Evolutionary conservation across 140 eudicot genomes (phyloP).

Genomic region (Bidens hawaiensis): DNA sequence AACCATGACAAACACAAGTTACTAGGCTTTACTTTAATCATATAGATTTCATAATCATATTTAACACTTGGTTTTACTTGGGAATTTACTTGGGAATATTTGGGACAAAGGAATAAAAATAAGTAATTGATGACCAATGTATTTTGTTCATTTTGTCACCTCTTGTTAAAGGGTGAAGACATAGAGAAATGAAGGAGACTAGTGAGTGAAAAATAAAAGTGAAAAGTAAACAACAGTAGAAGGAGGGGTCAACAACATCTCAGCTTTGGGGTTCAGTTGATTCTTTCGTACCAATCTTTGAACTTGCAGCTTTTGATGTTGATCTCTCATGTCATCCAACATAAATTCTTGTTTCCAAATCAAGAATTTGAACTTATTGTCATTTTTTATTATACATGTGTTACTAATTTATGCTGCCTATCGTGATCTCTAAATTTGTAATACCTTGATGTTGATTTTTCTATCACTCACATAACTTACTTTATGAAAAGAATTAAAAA

Average conservation of each 20-base stretch:
- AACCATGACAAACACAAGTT: too few relatives aligned
- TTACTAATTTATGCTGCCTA: too few relatives aligned
- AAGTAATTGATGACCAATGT: not conserved
- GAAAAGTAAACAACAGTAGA: slow-evolving; percentile 4
- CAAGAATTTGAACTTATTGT: not conserved
- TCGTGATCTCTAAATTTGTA: too few relatives aligned
- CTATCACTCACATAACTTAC: not conserved
- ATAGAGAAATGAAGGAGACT: slow-evolving; percentile 17
- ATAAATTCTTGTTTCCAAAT: not conserved
- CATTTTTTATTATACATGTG: too few relatives aligned
- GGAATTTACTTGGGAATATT: not conserved
- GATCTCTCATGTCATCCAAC: slow-evolving; percentile 17
- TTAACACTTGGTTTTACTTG: too few relatives aligned
- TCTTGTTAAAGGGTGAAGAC: slow-evolving; percentile 7
- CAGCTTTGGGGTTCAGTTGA: slow-evolving; percentile 13
- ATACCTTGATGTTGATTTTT: not conserved
- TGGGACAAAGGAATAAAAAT: not conserved
- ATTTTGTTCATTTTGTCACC: slow-evolving; percentile 1
- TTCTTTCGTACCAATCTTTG: slow-evolving; percentile 24
- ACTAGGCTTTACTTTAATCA: too few relatives aligned
- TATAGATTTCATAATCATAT: too few relatives aligned
- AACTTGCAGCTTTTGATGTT: slow-evolving; percentile 36
- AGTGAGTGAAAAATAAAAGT: slow-evolving; percentile 14
- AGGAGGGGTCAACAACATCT: slow-evolving; percentile 32
- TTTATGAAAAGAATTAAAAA: too few relatives aligned